Conservation (phyloP, 345 rosid genomes). For the Gossypium mustelinum region DNA sequence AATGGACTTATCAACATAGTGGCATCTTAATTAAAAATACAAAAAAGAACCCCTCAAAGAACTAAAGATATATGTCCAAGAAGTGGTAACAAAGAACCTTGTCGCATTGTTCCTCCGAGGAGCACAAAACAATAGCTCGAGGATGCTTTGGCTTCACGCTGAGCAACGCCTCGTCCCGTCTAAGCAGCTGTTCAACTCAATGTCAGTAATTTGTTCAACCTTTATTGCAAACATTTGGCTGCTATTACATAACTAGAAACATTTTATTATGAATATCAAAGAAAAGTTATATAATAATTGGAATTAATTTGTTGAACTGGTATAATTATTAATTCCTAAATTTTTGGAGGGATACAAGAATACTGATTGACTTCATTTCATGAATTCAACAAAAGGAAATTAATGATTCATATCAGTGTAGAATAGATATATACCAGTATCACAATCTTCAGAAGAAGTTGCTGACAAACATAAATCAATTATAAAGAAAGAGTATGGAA, state of each 20-base stretch:
- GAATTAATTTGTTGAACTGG: not conserved
- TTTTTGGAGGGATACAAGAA: not conserved
- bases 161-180: slow-evolving; percentile 41
- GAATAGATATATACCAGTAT: not conserved
- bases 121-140: slow-evolving; percentile 59
- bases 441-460: not conserved
- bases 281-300: not conserved
- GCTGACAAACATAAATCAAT: not conserved
- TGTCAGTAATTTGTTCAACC: not conserved
- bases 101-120: slow-evolving; percentile 57
- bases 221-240: not conserved
- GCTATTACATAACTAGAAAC: not conserved
- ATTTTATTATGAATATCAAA: not conserved
- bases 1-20: not conserved
- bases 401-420: not conserved
- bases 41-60: not conserved
- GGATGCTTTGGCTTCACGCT: slow-evolving; percentile 60
- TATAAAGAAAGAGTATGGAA: not conserved
- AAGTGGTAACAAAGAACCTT: slow-evolving; percentile 32
- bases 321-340: not conserved
- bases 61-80: not conserved
- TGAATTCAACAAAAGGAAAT: not conserved
- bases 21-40: not conserved
- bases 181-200: slow-evolving; percentile 41
- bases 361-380: not conserved